These are phyloP conservation scores for Protomyces pachydermus DNA, from an alignment of 1,139 yeast genomes.

Conservation along the genomic window DNA sequence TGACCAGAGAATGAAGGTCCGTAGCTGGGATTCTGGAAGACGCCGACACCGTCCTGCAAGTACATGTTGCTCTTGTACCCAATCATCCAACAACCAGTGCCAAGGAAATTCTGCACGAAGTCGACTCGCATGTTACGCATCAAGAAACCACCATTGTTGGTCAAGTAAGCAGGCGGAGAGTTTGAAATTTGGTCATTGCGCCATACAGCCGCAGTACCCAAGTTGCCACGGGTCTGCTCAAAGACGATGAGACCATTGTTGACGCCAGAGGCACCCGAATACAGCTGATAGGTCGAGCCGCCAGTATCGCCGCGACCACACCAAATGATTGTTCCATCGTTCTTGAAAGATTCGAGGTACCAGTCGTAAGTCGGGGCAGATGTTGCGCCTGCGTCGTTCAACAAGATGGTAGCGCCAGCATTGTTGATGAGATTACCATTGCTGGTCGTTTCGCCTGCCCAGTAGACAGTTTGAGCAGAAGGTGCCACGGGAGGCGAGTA, in stretches of 20 bases:
- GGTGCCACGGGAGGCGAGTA: background rate
- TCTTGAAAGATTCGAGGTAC: constrained; percentile 3
- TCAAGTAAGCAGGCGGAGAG: background rate
- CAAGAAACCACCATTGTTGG: constrained; percentile 11
- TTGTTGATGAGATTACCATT: constrained; percentile 7
- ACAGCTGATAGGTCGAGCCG: background rate
- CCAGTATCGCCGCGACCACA: constrained; percentile 13
- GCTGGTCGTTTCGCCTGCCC: background rate
- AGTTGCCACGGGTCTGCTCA: constrained; percentile 4
- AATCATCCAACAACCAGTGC: constrained; percentile 13
- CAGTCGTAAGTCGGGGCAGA: constrained; percentile 3
- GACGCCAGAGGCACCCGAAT: background rate
- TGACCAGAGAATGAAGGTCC: background rate
- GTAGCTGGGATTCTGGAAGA: background rate
- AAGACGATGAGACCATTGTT: constrained; percentile 15
- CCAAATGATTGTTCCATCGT: constrained; percentile 8
- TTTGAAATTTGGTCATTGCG: background rate
- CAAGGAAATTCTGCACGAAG: constrained; percentile 10
- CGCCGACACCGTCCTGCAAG: constrained; percentile 10
- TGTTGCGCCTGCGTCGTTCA: background rate
- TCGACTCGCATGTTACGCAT: constrained; percentile 3
- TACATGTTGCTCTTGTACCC: background rate
- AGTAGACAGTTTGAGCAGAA: background rate
- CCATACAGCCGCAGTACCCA: constrained; percentile 10
- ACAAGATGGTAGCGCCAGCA: constrained; percentile 4